Percentiles rank a stretch among this genome's conserved stretches.
Conservation (phyloP, 768 basidiomycete genomes). For the Russula lepida region DNA sequence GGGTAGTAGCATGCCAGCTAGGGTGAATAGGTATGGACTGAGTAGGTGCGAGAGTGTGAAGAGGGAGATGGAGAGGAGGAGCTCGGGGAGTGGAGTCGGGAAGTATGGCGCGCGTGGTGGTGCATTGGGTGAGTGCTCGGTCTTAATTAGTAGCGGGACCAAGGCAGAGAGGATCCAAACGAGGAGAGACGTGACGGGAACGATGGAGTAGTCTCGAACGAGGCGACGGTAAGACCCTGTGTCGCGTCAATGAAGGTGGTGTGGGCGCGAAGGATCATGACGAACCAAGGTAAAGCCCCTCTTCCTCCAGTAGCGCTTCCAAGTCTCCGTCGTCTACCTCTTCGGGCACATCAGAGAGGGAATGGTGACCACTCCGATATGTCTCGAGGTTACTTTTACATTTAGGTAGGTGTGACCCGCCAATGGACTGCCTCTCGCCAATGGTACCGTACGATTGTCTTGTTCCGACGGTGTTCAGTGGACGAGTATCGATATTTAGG, state of each 20-base stretch:
- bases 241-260: background rate
- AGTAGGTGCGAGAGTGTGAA: constrained; percentile 53
- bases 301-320: constrained; percentile 12
- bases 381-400: constrained; percentile 10
- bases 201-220: constrained; percentile 39
- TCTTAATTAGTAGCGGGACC: constrained; percentile 42
- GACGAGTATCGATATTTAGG: constrained; percentile 10
- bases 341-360: constrained; percentile 16
- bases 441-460: constrained; percentile 14
- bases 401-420: background rate
- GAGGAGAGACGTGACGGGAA: constrained; percentile 28
- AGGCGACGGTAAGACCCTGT: constrained; percentile 57
- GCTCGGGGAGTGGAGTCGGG: constrained; percentile 57
- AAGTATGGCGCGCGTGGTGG: constrained; percentile 41
- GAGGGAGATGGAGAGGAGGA: constrained; percentile 50
- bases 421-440: background rate
- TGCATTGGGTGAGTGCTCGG: constrained; percentile 20
- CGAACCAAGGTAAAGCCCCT: constrained; percentile 20
- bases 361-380: constrained; percentile 3
- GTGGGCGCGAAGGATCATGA: background rate
- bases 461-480: background rate
- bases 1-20: constrained; percentile 28
- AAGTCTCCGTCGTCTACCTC: constrained; percentile 14
- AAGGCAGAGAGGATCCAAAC: constrained; percentile 43
- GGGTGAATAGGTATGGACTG: constrained; percentile 38